These are phyloP conservation scores for Oryza punctata DNA, from an alignment of 176 grass and related monocot species.

Conservation along the genomic window DNA sequence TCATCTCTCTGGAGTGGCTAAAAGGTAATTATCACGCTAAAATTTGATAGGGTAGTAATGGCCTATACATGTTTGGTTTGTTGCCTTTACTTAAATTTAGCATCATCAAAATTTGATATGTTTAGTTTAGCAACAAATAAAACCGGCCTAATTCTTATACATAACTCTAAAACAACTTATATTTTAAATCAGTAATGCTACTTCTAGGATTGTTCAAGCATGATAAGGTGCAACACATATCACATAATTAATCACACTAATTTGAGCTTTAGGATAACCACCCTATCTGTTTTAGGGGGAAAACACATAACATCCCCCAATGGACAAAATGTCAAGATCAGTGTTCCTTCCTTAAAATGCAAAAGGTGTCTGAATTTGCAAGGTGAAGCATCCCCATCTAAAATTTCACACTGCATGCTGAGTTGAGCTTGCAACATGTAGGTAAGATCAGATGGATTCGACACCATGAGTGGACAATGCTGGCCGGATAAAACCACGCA, in stretches of 20 bases:
- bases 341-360: conserved; percentile 3
- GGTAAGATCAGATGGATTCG: neutral
- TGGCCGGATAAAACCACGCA: neutral
- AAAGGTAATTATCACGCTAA: too few species aligned
- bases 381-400: conserved; percentile 23
- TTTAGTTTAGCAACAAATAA: too few species aligned
- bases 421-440: neutral
- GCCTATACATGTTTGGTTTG: too few species aligned
- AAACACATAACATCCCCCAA: neutral
- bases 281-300: neutral
- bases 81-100: too few species aligned
- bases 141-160: neutral
- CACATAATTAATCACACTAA: neutral
- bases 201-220: neutral
- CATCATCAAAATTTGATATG: too few species aligned
- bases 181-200: neutral
- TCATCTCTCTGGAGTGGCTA: too few species aligned
- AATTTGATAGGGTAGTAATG: too few species aligned
- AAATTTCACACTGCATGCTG: neutral
- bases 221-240: neutral
- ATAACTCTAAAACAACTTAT: neutral
- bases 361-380: neutral
- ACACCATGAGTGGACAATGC: neutral
- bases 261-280: neutral
- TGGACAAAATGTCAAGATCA: neutral